A percentile compares a stretch with the other conserved stretches of the same genome.
Evolutionary conservation across 1,284 basidiomycete species (phyloP).

Genomic region (Malassezia brasiliensis): DNA sequence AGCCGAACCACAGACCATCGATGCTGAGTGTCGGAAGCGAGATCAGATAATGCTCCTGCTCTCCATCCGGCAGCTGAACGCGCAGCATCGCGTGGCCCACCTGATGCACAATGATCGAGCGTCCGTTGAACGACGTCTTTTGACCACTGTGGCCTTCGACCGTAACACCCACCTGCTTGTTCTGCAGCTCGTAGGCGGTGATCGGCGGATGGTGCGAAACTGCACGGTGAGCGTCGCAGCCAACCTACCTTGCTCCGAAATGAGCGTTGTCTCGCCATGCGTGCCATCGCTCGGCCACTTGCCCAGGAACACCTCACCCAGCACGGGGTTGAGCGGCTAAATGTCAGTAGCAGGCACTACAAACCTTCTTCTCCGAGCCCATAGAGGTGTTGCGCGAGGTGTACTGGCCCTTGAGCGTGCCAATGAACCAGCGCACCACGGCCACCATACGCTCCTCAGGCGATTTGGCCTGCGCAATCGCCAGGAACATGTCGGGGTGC

Average conservation of each 20-base stretch:
- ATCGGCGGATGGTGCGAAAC: constrained; percentile 55
- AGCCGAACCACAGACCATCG: constrained; percentile 50
- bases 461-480: constrained; percentile 33
- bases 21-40: constrained; percentile 59
- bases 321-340: constrained; percentile 77
- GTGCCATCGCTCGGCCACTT: constrained; percentile 70
- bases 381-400: constrained; percentile 53
- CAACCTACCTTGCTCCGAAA: constrained; percentile 85
- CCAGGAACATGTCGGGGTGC: constrained; percentile 38
- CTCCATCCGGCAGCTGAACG: constrained; percentile 57
- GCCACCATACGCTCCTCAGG: constrained; percentile 46
- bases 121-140: constrained; percentile 66
- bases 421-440: constrained; percentile 46
- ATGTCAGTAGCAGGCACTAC: constrained; percentile 49
- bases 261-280: constrained; percentile 72
- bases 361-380: constrained; percentile 83
- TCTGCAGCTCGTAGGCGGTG: constrained; percentile 61
- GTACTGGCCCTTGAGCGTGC: constrained; percentile 85
- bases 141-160: constrained; percentile 87
- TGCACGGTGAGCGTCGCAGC: not conserved
- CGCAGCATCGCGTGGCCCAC: constrained; percentile 83
- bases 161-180: constrained; percentile 66
- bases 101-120: constrained; percentile 81
- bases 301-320: constrained; percentile 82
- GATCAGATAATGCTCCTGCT: constrained; percentile 68